These are phyloP conservation scores for Leccinum proliferum DNA, from an alignment of 1,284 basidiomycete genomes.

Conservation along the genomic window DNA sequence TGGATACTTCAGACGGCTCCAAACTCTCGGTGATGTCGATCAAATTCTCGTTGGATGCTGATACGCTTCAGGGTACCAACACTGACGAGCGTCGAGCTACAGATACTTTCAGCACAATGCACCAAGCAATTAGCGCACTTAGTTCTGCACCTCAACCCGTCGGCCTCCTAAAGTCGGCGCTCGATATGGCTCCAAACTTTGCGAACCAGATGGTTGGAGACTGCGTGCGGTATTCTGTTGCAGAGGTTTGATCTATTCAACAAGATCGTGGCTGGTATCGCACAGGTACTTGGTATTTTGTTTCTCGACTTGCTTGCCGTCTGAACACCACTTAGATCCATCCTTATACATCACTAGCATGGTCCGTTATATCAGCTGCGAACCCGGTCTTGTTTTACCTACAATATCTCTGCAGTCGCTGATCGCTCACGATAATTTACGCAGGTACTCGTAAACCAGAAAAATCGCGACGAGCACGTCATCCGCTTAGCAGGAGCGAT, in stretches of 20 bases:
- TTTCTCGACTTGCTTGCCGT: no score
- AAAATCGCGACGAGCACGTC: no score
- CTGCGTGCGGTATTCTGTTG: background rate
- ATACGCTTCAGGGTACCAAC: background rate
- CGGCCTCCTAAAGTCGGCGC: background rate
- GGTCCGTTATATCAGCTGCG: no score
- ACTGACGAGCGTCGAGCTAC: background rate
- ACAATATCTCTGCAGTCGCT: no score
- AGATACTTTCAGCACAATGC: background rate
- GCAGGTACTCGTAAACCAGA: no score
- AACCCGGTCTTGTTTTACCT: no score
- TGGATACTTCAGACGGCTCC: background rate
- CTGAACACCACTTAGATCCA: no score
- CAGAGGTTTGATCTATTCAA: background rate
- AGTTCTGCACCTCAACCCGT: background rate
- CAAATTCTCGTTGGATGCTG: background rate
- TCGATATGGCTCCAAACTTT: background rate
- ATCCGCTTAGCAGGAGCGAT: no score
- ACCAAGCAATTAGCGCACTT: background rate
- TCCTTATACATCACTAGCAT: no score
- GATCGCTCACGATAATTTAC: no score
- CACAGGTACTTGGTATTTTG: no score
- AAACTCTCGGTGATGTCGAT: background rate
- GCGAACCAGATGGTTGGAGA: background rate
- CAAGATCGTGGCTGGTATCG: background rate